Evolutionary conservation across 331 rosid genomes (phyloP), one percentile per base, ranked within the genome.

Genomic region (Pyrus hybrid): DNA sequence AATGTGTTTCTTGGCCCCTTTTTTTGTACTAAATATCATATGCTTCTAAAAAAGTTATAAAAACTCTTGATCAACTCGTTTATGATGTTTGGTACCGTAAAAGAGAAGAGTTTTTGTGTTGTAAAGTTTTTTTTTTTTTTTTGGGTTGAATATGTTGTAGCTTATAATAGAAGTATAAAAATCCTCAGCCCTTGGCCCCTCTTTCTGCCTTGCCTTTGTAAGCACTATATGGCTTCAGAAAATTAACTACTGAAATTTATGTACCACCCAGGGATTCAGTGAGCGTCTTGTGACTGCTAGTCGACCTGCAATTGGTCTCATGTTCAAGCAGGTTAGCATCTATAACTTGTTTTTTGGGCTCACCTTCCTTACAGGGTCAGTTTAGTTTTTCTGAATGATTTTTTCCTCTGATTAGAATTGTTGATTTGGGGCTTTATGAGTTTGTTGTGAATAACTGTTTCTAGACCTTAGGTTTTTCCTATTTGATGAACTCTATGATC

Each of bases 241-340:
- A 41, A 45, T 37, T 45, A 23, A 62, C 33, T 18, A 49, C 23
- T 64, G 61, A 57, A 73, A 4, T 49, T 63, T 51, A 26, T 85
- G 47, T 78, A 80, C 72, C 76, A 84, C 84, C 30, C 84, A 95
- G 99, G 99, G 99, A 33, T 95, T 95, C 83, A 95, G 89, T 25
- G 99, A 90, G 85, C 98, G 96, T 43, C 99, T 95, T 80, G 99
- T 88, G 79, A 95, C 97, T 53, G 79, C 86, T 76, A 92, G 96
- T 81, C 99, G 99, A 82, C 99, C 99, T 32, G 90, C 97, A 69
- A 90, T 92, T 35, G 99, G 99, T 68, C 82, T 83, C 83, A 92
- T 95, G 99, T 95, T 95, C 87, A 92, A 89, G 87, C 92, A 90
- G 99, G 99, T 93, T 82, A 23, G 91, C 61, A 57, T 67, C 63